A percentile compares a stretch with the other conserved stretches of the same genome.
Conservation (phyloP, 75 land plant genomes). For the Larix kaempferi region DNA sequence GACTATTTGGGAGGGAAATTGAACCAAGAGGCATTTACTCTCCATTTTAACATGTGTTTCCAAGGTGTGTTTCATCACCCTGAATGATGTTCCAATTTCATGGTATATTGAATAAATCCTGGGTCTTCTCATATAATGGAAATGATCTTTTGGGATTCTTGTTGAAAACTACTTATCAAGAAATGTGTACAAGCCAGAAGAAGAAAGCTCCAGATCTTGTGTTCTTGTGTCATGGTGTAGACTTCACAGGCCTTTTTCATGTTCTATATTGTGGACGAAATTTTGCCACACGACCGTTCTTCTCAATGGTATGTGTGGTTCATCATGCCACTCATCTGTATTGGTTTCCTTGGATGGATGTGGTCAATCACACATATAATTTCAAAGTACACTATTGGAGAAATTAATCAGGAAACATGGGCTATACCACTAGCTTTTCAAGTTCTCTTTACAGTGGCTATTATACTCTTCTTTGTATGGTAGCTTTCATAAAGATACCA, state of each 20-base stretch:
- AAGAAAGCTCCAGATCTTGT: constrained; percentile 26
- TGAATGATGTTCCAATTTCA: too few species aligned
- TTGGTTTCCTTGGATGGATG: constrained; percentile 10
- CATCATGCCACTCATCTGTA: constrained; percentile 13
- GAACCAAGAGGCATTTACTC: constrained; percentile 8
- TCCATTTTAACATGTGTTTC: constrained; percentile 13
- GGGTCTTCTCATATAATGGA: not conserved
- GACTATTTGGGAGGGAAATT: constrained; percentile 40
- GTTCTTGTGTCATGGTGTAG: constrained; percentile 34
- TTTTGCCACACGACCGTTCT: constrained; percentile 25
- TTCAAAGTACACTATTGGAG: constrained; percentile 15
- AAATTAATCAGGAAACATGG: too few species aligned
- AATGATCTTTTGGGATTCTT: not conserved
- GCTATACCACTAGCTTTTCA: too few species aligned
- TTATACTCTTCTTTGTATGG: too few species aligned
- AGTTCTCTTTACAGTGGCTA: too few species aligned
- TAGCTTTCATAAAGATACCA: too few species aligned
- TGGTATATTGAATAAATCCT: not conserved
- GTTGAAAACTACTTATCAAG: not conserved
- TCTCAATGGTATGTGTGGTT: constrained; percentile 26
- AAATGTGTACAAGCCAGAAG: constrained; percentile 8
- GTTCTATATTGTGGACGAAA: constrained; percentile 20
- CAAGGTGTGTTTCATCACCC: not conserved
- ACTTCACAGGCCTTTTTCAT: constrained; percentile 23
- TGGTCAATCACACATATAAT: constrained; percentile 4